A percentile compares a stretch with the other conserved stretches of the same genome.
Evolutionary conservation across 2,329 filamentous ascomycete genomes (phyloP).

Genomic region (Aureobasidium uvarum): DNA sequence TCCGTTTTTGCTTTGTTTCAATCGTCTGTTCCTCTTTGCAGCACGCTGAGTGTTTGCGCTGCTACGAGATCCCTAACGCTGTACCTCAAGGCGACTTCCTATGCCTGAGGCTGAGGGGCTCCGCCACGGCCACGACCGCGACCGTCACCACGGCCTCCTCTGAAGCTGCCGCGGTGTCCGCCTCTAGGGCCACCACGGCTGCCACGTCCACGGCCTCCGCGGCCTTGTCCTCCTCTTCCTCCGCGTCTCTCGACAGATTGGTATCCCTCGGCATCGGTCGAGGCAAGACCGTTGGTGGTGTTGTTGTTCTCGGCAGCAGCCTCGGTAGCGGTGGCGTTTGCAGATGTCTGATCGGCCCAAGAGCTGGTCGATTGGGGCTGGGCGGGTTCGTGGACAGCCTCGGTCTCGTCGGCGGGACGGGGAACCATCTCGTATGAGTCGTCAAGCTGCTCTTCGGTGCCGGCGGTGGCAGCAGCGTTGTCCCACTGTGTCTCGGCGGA

Average conservation of each 20-base stretch:
- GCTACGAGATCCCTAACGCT: not conserved
- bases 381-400: conserved; percentile 56
- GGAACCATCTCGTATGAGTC: conserved; percentile 77
- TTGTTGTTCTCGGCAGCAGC: conserved; percentile 29
- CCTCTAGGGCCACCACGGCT: conserved; percentile 42
- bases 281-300: conserved; percentile 35
- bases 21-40: not conserved
- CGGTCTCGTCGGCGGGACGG: conserved; percentile 70
- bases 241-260: conserved; percentile 56
- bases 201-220: conserved; percentile 44
- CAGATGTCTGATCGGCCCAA: conserved; percentile 73
- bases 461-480: conserved; percentile 51
- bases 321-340: conserved; percentile 27
- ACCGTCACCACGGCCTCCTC: conserved; percentile 34
- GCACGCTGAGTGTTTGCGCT: not conserved
- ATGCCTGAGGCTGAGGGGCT: conserved; percentile 18
- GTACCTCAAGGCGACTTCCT: conserved; percentile 14
- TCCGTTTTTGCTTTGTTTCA: not conserved
- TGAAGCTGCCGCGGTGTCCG: conserved; percentile 34
- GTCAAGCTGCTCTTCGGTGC: conserved; percentile 51
- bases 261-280: conserved; percentile 63
- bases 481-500: conserved; percentile 69
- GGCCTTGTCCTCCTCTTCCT: conserved; percentile 32
- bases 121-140: conserved; percentile 41
- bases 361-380: conserved; percentile 65